Base-by-base conservation (phyloP, 352 stramenopile genomes). In the Thraustotheca clavata region DNA sequence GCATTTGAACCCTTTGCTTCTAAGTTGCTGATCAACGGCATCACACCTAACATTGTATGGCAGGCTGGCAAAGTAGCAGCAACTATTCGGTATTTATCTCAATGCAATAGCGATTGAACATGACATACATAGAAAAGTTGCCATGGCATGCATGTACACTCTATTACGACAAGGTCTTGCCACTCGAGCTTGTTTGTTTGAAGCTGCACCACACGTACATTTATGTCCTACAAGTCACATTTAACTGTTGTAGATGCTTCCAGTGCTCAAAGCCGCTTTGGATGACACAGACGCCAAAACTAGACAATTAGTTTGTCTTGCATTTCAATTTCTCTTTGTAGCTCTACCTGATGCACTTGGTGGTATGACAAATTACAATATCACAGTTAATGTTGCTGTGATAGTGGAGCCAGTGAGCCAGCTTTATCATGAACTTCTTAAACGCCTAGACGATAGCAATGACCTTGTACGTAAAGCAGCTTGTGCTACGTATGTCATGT, bases 401-500 rank as follows among this genome's bases (percentile, higher is more conserved):
- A 22, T 62, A 91, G 86, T 94, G 75, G 88, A 96, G 61, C 86
- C 88, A 14, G 87, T 96, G 46, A 79, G 93, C 70, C 83, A 96
- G 31, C 74, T 97, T 7, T 96, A 96, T 67, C 78, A 89, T 8
- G 89, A 97, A 32, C 90, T 97, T 50, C 73, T 97, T 48, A 97
- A 97, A 73, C 87, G 88, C 3, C 74, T 97, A 20, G 89, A 97
- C 57, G 89, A 97, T 70, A 94, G 86, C 67, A 95, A 92, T 63
- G 88, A 97, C 60, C 83, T 77, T 20, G 89, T 97, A 49, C 86
- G 89, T 49, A 88, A 86, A 59, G 78, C 83, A 7, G 86, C 86
- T 4, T 97, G 89, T 67, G 76, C 88, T 46, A 95, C 89, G 22
- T 92, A 96, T 67, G 79, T 69, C 26, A 90, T 80, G 12, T 96